A percentile compares a stretch with the other conserved stretches of the same genome.
Conservation (phyloP, 2,329 filamentous ascomycete species). For the Helminthosporium solani region DNA sequence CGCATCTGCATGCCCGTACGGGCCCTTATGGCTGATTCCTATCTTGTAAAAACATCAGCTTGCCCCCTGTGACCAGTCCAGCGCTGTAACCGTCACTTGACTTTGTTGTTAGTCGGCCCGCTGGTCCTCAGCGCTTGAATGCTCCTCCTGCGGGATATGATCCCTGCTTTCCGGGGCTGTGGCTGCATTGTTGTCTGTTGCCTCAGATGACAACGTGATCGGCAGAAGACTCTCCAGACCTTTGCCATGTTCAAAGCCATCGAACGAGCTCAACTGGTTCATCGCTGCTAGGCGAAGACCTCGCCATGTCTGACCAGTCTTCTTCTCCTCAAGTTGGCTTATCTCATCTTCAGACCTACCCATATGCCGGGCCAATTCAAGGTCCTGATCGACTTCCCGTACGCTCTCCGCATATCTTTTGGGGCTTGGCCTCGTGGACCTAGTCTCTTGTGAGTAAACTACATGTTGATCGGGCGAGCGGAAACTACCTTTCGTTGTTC, state of each 20-base stretch:
- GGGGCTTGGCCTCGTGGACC: slow-evolving; percentile 69
- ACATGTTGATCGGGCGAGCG: slow-evolving; percentile 24
- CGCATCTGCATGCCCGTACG: slow-evolving; percentile 19
- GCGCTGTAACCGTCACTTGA: slow-evolving; percentile 39
- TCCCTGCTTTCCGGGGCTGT: slow-evolving; percentile 39
- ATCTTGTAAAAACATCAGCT: slow-evolving; percentile 28
- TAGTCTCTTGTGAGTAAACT: slow-evolving; percentile 41
- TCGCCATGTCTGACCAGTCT: slow-evolving; percentile 88
- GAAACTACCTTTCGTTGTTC: slow-evolving; percentile 54
- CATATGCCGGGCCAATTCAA: slow-evolving; percentile 67
- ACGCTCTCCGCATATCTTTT: slow-evolving; percentile 72
- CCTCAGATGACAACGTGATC: slow-evolving; percentile 35
- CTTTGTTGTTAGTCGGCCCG: slow-evolving; percentile 40
- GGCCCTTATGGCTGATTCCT: slow-evolving; percentile 28
- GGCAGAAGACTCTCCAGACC: slow-evolving; percentile 57
- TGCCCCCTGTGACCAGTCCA: slow-evolving; percentile 31
- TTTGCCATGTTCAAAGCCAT: slow-evolving; percentile 77
- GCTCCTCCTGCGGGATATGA: slow-evolving; percentile 38
- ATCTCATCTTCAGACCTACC: slow-evolving; percentile 57
- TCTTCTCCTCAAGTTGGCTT: slow-evolving; percentile 63
- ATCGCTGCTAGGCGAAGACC: slow-evolving; percentile 78
- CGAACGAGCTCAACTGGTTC: slow-evolving; percentile 73
- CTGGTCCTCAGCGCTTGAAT: slow-evolving; percentile 43
- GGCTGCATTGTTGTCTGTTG: slow-evolving; percentile 36
- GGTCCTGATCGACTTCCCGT: slow-evolving; percentile 77